These are phyloP conservation scores for Tolypocladium capitatum DNA, from an alignment of 2,329 filamentous ascomycete species.

Conservation along the genomic window DNA sequence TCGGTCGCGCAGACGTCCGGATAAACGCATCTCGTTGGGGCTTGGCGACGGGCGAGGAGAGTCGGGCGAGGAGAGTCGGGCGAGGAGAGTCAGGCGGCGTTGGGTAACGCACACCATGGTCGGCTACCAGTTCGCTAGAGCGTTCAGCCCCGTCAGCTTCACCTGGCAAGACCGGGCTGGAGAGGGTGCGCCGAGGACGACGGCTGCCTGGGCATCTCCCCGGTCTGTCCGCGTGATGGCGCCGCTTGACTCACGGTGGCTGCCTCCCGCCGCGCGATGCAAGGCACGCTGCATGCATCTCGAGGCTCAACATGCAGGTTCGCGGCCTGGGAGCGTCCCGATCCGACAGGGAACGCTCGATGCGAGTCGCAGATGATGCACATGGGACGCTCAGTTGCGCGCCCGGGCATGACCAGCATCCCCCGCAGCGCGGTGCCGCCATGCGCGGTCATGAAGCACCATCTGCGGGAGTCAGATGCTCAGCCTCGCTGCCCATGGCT, in stretches of 20 bases:
- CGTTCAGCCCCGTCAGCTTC: not conserved
- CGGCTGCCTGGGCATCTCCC: not conserved
- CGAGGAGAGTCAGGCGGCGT: not conserved
- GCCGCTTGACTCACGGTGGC: not conserved
- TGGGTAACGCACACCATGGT: not conserved
- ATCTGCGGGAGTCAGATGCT: slow-evolving; percentile 6
- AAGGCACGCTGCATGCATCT: slow-evolving; percentile 8
- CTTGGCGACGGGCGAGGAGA: too few relatives aligned
- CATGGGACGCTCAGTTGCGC: slow-evolving; percentile 3
- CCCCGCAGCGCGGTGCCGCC: slow-evolving; percentile 2
- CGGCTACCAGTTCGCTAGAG: not conserved
- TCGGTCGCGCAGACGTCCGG: not conserved
- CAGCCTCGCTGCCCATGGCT: not conserved
- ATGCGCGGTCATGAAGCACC: not conserved
- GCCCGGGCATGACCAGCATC: slow-evolving; percentile 13
- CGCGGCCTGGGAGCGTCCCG: slow-evolving; percentile 8
- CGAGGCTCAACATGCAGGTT: not conserved
- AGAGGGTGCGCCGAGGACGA: not conserved
- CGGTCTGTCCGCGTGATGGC: not conserved
- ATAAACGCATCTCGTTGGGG: too few relatives aligned
- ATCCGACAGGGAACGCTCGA: slow-evolving; percentile 13
- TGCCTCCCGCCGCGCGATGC: slow-evolving; percentile 2
- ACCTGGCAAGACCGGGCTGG: not conserved
- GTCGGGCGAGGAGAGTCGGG: too few relatives aligned
- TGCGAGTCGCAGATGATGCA: slow-evolving; percentile 16